A percentile compares a stretch with the other conserved stretches of the same genome.
These are phyloP conservation scores for Pyrenophora teres DNA, from an alignment of 2,329 filamentous ascomycete species.

Conservation along the genomic window DNA sequence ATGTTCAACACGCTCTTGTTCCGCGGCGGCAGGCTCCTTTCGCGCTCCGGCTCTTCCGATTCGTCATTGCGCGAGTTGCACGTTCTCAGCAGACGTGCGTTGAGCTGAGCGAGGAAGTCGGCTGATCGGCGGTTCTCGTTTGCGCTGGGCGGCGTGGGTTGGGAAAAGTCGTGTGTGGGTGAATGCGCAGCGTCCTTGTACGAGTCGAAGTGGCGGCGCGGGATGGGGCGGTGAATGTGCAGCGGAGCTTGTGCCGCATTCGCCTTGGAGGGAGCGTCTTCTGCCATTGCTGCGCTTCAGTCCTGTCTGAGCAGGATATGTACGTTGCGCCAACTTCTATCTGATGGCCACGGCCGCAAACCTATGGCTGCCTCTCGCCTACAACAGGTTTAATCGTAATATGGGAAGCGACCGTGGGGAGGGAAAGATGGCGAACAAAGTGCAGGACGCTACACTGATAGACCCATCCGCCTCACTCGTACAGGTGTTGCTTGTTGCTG, in stretches of 20 bases:
- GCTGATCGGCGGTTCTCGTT: constrained; percentile 31
- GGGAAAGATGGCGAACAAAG: constrained; percentile 10
- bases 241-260: constrained; percentile 30
- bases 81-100: constrained; percentile 41
- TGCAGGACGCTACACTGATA: constrained; percentile 4
- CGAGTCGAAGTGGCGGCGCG: constrained; percentile 42
- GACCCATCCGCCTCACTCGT: constrained; percentile 13
- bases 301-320: constrained; percentile 12
- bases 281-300: constrained; percentile 29
- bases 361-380: constrained; percentile 3
- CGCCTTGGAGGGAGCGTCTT: constrained; percentile 30
- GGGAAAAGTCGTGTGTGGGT: constrained; percentile 28
- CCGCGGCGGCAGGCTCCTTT: constrained; percentile 54
- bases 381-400: constrained; percentile 3
- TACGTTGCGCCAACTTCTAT: constrained; percentile 6
- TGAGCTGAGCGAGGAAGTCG: constrained; percentile 46
- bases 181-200: constrained; percentile 34
- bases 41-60: constrained; percentile 21
- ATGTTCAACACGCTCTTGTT: constrained; percentile 84
- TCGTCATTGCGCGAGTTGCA: constrained; percentile 34
- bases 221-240: constrained; percentile 47
- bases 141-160: constrained; percentile 25
- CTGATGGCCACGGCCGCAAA: constrained; percentile 1
- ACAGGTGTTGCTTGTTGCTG: constrained; percentile 21
- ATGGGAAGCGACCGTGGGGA: constrained; percentile 15